Evolutionary conservation across 1,284 basidiomycete genomes (phyloP).

Genomic region (Limonomyces culmigenus): DNA sequence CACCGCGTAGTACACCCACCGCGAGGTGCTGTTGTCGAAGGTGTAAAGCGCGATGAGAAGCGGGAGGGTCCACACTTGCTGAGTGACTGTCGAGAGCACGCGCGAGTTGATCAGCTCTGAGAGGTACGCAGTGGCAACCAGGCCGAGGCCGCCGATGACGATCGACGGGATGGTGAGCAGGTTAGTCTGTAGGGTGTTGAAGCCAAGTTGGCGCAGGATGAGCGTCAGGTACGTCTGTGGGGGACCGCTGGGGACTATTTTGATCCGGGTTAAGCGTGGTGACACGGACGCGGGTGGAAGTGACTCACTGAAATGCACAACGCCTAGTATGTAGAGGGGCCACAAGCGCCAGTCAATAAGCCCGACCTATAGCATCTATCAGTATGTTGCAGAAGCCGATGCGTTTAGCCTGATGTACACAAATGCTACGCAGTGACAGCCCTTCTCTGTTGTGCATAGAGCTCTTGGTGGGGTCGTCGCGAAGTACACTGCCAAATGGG

Average conservation of each 20-base stretch:
- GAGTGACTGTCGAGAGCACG: constrained; percentile 30
- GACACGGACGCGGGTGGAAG: too few relatives aligned
- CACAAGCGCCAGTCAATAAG: constrained; percentile 52
- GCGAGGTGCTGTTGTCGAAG: constrained; percentile 30
- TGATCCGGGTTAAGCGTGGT: too few relatives aligned
- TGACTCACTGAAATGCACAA: constrained; percentile 16
- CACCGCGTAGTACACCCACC: constrained; percentile 42
- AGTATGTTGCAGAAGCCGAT: too few relatives aligned
- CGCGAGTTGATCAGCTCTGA: constrained; percentile 35
- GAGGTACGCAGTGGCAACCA: constrained; percentile 9
- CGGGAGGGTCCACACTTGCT: constrained; percentile 46
- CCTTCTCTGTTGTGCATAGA: constrained; percentile 72
- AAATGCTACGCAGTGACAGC: constrained; percentile 34
- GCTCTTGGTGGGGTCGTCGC: constrained; percentile 57
- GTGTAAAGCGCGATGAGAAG: constrained; percentile 39
- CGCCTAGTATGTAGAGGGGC: constrained; percentile 46
- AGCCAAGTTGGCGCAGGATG: constrained; percentile 17
- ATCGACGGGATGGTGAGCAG: constrained; percentile 39
- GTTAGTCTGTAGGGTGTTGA: constrained; percentile 42
- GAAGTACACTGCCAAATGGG: constrained; percentile 36
- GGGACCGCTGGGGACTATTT: constrained; percentile 24
- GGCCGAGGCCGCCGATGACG: constrained; percentile 15
- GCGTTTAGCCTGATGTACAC: too few relatives aligned
- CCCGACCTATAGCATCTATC: too few relatives aligned
- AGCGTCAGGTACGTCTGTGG: constrained; percentile 43